Conservation (phyloP, 805 yeast genomes). For the Sugiyamaella floridensis region DNA sequence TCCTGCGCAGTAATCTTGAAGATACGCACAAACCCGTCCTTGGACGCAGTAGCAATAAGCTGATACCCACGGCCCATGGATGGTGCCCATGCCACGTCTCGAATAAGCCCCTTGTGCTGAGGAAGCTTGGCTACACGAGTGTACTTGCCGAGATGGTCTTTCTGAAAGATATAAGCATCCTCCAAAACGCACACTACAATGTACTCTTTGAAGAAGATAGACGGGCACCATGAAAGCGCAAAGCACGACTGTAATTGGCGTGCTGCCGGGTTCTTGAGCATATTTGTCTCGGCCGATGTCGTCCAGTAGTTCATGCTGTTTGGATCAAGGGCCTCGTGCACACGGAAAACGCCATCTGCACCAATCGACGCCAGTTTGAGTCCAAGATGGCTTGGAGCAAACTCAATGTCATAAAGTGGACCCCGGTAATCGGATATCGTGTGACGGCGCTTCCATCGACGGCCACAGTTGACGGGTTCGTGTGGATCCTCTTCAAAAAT, state of each 20-base stretch:
- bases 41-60: conserved; percentile 88
- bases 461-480: conserved; percentile 68
- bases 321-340: conserved; percentile 86
- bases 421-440: conserved; percentile 83
- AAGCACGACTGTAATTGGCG: conserved; percentile 79
- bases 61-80: conserved; percentile 87
- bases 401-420: conserved; percentile 81
- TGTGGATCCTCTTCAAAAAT: conserved; percentile 87
- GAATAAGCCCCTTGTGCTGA: conserved; percentile 78
- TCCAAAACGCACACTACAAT: conserved; percentile 80
- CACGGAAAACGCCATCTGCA: conserved; percentile 75
- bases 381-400: conserved; percentile 81
- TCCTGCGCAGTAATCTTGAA: conserved; percentile 56
- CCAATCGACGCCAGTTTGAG: conserved; percentile 81
- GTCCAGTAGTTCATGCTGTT: conserved; percentile 82
- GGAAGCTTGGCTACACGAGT: conserved; percentile 52
- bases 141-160: conserved; percentile 42
- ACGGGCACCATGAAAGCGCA: conserved; percentile 84
- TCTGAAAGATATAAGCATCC: conserved; percentile 71
- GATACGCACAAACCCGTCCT: conserved; percentile 86
- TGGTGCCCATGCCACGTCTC: conserved; percentile 95
- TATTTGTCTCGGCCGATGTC: conserved; percentile 58
- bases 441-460: conserved; percentile 71
- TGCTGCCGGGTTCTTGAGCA: conserved; percentile 62
- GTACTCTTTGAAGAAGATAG: conserved; percentile 74